phyloP scores from a whole-genome alignment of 805 yeast species.

The Saturnispora besseyi region DNA sequence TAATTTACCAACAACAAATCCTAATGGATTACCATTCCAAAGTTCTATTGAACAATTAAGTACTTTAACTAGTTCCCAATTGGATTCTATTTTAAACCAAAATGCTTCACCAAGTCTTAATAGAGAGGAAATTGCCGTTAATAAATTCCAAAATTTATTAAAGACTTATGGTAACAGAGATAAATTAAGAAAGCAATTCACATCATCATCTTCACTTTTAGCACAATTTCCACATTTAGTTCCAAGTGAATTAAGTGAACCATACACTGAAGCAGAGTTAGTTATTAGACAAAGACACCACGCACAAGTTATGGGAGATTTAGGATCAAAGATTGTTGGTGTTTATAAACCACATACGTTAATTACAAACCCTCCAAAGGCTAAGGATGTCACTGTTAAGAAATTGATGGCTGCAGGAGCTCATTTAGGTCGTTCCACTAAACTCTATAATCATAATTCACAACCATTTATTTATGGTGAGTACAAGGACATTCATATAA shows the following conservation, averaged over 20 bases:
- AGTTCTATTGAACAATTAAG: slow-evolving; percentile 15
- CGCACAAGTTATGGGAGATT: slow-evolving; percentile 39
- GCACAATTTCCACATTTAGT: slow-evolving; percentile 51
- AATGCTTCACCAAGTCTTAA: slow-evolving; percentile 23
- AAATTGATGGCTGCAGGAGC: slow-evolving; percentile 85
- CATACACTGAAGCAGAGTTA: slow-evolving; percentile 72
- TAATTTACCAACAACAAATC: slow-evolving; percentile 1
- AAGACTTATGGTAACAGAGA: slow-evolving; percentile 21
- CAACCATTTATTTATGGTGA: slow-evolving; percentile 84
- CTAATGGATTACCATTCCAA: slow-evolving; percentile 9
- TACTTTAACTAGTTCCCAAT: slow-evolving; percentile 19
- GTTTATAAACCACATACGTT: slow-evolving; percentile 67
- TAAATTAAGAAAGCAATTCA: slow-evolving; percentile 16
- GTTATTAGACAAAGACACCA: slow-evolving; percentile 65
- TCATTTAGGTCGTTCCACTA: slow-evolving; percentile 86
- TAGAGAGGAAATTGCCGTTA: slow-evolving; percentile 22
- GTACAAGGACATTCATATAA: slow-evolving; percentile 84
- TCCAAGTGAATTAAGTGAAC: slow-evolving; percentile 49
- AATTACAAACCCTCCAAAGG: slow-evolving; percentile 46
- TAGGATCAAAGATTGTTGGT: slow-evolving; percentile 58
- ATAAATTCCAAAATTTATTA: slow-evolving; percentile 22
- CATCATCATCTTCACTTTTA: slow-evolving; percentile 21
- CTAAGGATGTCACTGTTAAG: slow-evolving; percentile 53
- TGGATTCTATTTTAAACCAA: slow-evolving; percentile 20
- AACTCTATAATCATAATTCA: slow-evolving; percentile 68